Percentiles rank a stretch among this genome's conserved stretches.
phyloP scores from a whole-genome alignment of 2,329 filamentous ascomycete genomes.

The Fusarium sp. region DNA sequence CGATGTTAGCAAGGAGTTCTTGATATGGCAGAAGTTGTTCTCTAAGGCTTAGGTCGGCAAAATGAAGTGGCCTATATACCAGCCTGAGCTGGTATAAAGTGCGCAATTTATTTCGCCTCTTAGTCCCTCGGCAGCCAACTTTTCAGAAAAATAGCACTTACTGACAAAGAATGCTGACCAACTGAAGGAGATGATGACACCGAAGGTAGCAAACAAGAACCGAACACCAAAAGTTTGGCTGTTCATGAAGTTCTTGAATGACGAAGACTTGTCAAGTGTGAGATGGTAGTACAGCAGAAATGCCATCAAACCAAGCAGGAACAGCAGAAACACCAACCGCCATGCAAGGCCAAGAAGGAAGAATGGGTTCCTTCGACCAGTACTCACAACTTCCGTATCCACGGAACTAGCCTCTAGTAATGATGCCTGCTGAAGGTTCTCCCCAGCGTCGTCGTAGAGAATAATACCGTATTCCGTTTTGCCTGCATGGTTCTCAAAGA shows the following conservation, averaged over 20 bases:
- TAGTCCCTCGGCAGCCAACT: too few relatives aligned
- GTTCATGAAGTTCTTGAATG: slow-evolving; percentile 55
- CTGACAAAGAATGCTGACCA: slow-evolving; percentile 56
- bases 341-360: slow-evolving; percentile 52
- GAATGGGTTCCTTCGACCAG: slow-evolving; percentile 47
- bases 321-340: slow-evolving; percentile 50
- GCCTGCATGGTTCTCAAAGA: slow-evolving; percentile 36
- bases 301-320: slow-evolving; percentile 50
- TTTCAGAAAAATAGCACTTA: slow-evolving; percentile 2
- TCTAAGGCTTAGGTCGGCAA: not conserved
- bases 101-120: too few relatives aligned
- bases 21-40: not conserved
- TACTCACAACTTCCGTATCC: slow-evolving; percentile 11
- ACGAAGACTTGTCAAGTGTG: slow-evolving; percentile 45
- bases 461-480: slow-evolving; percentile 44
- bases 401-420: slow-evolving; percentile 38
- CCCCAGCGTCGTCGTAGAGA: slow-evolving; percentile 36
- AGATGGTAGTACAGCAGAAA: slow-evolving; percentile 56
- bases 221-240: slow-evolving; percentile 57
- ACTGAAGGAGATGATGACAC: slow-evolving; percentile 55
- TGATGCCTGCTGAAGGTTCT: slow-evolving; percentile 17
- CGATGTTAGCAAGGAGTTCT: not conserved
- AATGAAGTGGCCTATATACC: not conserved
- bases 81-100: not conserved
- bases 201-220: slow-evolving; percentile 57